phyloP scores from a whole-genome alignment of 352 stramenopile genomes.

The Phytophthora lateralis region DNA sequence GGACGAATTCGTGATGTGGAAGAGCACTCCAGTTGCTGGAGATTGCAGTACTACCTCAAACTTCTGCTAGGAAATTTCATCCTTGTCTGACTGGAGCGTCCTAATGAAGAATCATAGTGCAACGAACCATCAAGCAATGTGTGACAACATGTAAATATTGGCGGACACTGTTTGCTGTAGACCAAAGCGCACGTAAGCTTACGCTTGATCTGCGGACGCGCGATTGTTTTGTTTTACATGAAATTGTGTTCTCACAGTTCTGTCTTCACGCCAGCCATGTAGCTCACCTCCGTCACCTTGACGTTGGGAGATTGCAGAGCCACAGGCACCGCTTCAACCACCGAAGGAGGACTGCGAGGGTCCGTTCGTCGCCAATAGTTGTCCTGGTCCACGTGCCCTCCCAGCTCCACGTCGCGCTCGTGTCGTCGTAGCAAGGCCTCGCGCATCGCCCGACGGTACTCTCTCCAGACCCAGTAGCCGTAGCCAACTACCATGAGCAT shows the following conservation, averaged over 20 bases:
- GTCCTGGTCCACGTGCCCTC: slow-evolving; percentile 23
- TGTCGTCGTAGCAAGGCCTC: slow-evolving; percentile 37
- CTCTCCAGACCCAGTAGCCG: slow-evolving; percentile 32
- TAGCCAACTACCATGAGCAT: slow-evolving; percentile 33
- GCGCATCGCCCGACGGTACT: slow-evolving; percentile 31
- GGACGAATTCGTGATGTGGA: slow-evolving; percentile 46
- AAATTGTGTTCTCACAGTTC: slow-evolving; percentile 8
- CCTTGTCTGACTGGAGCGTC: too few relatives aligned
- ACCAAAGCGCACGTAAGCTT: too few relatives aligned
- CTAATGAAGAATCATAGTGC: too few relatives aligned
- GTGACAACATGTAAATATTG: too few relatives aligned
- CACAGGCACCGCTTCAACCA: slow-evolving; percentile 13
- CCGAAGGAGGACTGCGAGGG: slow-evolving; percentile 15
- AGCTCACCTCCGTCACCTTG: slow-evolving; percentile 13
- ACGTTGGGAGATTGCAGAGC: slow-evolving; percentile 10
- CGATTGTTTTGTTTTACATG: background rate
- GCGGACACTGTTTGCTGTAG: too few relatives aligned
- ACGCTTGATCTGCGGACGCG: too few relatives aligned
- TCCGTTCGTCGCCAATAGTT: slow-evolving; percentile 32
- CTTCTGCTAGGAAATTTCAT: background rate
- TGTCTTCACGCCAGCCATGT: slow-evolving; percentile 10
- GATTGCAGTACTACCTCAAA: background rate
- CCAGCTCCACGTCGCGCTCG: slow-evolving; percentile 34
- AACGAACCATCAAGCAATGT: too few relatives aligned
- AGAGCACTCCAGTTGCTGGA: slow-evolving; percentile 12